phyloP scores from a whole-genome alignment of 1,284 basidiomycete species.

The Tilletia caries region DNA sequence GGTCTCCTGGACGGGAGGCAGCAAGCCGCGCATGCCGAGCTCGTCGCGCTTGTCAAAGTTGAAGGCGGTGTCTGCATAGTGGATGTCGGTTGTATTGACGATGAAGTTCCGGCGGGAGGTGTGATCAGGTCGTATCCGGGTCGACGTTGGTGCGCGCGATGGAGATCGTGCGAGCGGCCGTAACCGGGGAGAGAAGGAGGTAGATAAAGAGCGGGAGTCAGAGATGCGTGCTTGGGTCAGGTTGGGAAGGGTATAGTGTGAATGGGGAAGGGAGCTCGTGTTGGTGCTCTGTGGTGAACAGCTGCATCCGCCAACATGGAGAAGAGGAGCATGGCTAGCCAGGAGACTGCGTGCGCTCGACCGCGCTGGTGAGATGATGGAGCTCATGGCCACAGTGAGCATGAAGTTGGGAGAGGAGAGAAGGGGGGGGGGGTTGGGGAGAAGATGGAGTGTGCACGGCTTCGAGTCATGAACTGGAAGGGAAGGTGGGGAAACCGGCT shows the following conservation, averaged over 20 bases:
- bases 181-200: constrained; percentile 3
- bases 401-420: background rate
- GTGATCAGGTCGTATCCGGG: background rate
- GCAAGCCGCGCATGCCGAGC: constrained; percentile 68
- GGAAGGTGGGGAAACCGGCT: no score
- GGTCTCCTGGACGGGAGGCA: constrained; percentile 62
- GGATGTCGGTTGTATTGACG: constrained; percentile 21
- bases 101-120: background rate
- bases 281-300: background rate
- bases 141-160: background rate
- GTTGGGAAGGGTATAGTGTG: background rate
- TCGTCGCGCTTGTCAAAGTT: constrained; percentile 64
- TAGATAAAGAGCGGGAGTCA: background rate
- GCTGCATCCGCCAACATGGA: background rate
- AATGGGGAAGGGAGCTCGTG: background rate
- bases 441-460: background rate
- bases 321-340: background rate
- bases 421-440: background rate
- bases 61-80: constrained; percentile 62
- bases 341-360: background rate
- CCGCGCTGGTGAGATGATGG: constrained; percentile 5
- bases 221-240: background rate
- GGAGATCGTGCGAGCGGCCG: background rate
- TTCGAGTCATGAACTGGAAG: background rate
- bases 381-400: background rate